phyloP scores from a whole-genome alignment of 352 stramenopile genomes.

The Phytophthora pluvialis region DNA sequence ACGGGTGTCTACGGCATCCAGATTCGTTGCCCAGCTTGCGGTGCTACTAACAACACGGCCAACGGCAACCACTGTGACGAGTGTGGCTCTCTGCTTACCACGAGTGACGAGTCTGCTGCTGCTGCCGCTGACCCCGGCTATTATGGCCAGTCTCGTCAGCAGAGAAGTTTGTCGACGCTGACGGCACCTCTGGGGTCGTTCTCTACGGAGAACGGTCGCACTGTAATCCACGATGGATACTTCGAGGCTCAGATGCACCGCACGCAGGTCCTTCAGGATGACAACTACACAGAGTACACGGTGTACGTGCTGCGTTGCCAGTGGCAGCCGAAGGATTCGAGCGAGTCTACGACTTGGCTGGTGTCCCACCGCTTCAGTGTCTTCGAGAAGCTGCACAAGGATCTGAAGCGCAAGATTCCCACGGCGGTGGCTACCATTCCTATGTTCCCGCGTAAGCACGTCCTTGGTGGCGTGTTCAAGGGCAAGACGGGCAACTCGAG shows the following conservation, averaged over 20 bases:
- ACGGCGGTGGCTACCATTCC: conserved; percentile 45
- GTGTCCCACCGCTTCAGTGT: conserved; percentile 46
- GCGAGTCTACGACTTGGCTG: conserved; percentile 40
- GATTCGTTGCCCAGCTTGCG: conserved; percentile 86
- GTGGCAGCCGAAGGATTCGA: conserved; percentile 73
- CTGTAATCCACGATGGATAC: conserved; percentile 87
- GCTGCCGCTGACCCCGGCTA: conserved; percentile 52
- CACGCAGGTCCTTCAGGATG: conserved; percentile 87
- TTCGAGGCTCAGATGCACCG: conserved; percentile 87
- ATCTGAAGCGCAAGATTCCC: conserved; percentile 43
- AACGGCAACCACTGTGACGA: conserved; percentile 90
- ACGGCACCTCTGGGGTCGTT: conserved; percentile 82
- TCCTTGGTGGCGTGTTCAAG: conserved; percentile 83
- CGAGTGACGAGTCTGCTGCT: conserved; percentile 63
- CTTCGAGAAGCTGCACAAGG: conserved; percentile 46
- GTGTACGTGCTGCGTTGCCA: conserved; percentile 89
- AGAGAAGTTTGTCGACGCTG: conserved; percentile 64
- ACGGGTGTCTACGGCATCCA: conserved; percentile 85
- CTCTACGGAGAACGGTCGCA: conserved; percentile 72
- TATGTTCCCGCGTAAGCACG: conserved; percentile 84
- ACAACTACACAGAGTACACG: conserved; percentile 91
- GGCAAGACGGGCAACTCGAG: conserved; percentile 88
- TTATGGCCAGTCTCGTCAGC: conserved; percentile 65
- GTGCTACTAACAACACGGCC: conserved; percentile 88
- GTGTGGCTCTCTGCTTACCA: conserved; percentile 86